These are phyloP conservation scores for Cordyceps cicadae DNA, from an alignment of 2,329 filamentous ascomycete species.

Conservation along the genomic window DNA sequence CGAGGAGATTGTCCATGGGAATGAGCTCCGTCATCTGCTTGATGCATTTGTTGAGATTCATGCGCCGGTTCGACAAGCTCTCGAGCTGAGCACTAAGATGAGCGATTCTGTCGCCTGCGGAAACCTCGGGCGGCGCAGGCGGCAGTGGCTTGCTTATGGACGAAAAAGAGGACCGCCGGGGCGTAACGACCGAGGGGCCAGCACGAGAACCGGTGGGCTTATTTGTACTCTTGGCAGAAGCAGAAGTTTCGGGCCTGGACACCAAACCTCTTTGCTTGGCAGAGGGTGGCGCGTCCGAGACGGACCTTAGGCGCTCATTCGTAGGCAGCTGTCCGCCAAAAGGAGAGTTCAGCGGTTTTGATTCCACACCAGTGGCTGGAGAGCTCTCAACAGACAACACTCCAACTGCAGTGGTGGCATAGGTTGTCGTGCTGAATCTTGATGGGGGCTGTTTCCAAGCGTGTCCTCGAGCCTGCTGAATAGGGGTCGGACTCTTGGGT, in stretches of 20 bases:
- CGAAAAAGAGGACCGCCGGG: constrained; percentile 19
- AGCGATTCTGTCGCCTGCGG: constrained; percentile 55
- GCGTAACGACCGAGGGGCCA: not conserved
- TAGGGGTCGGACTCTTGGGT: constrained; percentile 20
- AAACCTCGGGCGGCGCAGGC: constrained; percentile 50
- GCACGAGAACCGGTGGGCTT: not conserved
- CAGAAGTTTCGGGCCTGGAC: not conserved
- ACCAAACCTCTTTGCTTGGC: not conserved
- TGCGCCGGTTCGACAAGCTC: constrained; percentile 56
- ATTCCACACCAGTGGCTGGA: not conserved
- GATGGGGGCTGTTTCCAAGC: constrained; percentile 46
- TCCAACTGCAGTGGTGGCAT: constrained; percentile 38
- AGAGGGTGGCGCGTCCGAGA: not conserved
- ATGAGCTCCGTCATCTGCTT: constrained; percentile 71
- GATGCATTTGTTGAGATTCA: constrained; percentile 65
- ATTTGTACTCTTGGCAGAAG: not conserved
- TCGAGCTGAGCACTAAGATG: constrained; percentile 58
- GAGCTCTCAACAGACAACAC: not conserved
- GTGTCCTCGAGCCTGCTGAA: constrained; percentile 15
- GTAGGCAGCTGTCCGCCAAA: not conserved
- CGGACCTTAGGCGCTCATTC: not conserved
- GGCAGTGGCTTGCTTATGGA: constrained; percentile 52
- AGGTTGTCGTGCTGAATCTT: constrained; percentile 57
- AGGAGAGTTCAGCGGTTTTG: not conserved
- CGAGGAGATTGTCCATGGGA: constrained; percentile 60